A percentile compares a stretch with the other conserved stretches of the same genome.
Conservation (phyloP, 371 early-diverging fungal genomes). For the Mortierella sp. region DNA sequence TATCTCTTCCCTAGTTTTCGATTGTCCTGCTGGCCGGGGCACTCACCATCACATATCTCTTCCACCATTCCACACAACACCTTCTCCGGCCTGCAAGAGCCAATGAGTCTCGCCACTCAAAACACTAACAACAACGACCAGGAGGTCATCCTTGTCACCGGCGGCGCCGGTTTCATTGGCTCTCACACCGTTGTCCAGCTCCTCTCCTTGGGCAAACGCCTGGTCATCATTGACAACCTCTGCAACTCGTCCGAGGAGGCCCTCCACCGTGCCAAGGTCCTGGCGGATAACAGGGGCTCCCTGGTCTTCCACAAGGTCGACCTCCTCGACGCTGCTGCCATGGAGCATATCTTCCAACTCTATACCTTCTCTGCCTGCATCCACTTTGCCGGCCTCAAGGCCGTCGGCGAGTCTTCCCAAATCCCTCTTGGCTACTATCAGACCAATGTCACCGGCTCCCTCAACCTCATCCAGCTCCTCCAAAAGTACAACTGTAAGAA, state of each 20-base stretch:
- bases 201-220: conserved; percentile 71
- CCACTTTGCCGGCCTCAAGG: conserved; percentile 94
- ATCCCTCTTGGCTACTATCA: conserved; percentile 90
- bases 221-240: conserved; percentile 89
- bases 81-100: conserved; percentile 3
- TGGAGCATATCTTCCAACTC: conserved; percentile 69
- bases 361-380: conserved; percentile 84
- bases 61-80: conserved; percentile 27
- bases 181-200: conserved; percentile 95
- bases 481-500: conserved; percentile 73
- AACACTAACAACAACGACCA: conserved; percentile 3
- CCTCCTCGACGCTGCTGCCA: conserved; percentile 59
- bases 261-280: conserved; percentile 73
- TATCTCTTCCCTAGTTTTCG: neutral
- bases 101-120: conserved; percentile 20
- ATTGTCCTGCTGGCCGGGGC: conserved; percentile 40
- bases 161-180: conserved; percentile 88
- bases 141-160: conserved; percentile 75
- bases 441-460: conserved; percentile 87
- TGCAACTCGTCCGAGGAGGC: conserved; percentile 74
- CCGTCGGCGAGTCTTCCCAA: conserved; percentile 87
- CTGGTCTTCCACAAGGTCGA: conserved; percentile 72
- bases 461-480: conserved; percentile 80
- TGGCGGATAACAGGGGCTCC: conserved; percentile 74
- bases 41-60: neutral